Evolutionary conservation across 78 protist species (phyloP).

Genomic region (Dictyostelium discoideum): dicty_2.7 NC_007088.5:6161001-6161500

Average conservation of each 20-base stretch:
- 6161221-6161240: background rate
- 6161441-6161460: too few species aligned
- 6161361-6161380: background rate
- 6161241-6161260: background rate
- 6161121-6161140: constrained; percentile 89
- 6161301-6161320: too few species aligned
- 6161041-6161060: too few species aligned
- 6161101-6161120: constrained; percentile 73
- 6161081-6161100: constrained; percentile 37
- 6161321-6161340: too few species aligned
- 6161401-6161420: background rate
- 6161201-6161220: background rate
- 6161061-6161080: background rate
- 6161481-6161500: background rate
- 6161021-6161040: background rate
- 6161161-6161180: constrained; percentile 43
- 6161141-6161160: constrained; percentile 67
- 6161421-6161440: background rate
- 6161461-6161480: too few species aligned
- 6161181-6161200: constrained; percentile 66
- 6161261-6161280: background rate
- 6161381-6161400: too few species aligned
- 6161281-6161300: background rate
- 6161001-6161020: background rate
- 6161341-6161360: background rate